phyloP scores from a whole-genome alignment of 2,329 filamentous ascomycete species.

The Penicillium thymicola region DNA sequence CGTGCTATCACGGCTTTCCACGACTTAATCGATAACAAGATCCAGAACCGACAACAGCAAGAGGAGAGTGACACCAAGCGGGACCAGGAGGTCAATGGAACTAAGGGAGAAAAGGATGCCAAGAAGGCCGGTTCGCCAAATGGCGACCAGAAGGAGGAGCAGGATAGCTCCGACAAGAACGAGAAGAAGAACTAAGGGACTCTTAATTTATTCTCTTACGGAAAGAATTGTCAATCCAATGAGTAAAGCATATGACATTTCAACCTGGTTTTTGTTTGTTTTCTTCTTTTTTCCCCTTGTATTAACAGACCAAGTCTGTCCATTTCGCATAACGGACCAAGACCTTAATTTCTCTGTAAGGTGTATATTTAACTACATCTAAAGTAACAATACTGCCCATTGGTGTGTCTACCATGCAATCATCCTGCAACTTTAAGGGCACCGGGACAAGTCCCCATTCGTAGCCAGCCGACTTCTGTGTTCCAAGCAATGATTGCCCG shows the following conservation, averaged over 20 bases:
- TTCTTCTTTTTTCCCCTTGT: neutral
- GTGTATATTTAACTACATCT: neutral
- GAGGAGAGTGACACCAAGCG: conserved; percentile 88
- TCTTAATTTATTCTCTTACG: conserved; percentile 3
- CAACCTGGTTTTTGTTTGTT: neutral
- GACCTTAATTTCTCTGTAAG: neutral
- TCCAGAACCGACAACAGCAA: conserved; percentile 95
- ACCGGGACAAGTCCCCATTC: neutral
- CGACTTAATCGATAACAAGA: conserved; percentile 99
- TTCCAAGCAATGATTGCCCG: neutral
- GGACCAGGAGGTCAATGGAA: conserved; percentile 62
- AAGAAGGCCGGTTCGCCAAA: conserved; percentile 49
- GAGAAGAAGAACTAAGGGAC: conserved; percentile 51
- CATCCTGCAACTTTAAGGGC: neutral
- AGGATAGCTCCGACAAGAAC: conserved; percentile 55
- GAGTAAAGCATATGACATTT: conserved; percentile 28
- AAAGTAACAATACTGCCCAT: neutral
- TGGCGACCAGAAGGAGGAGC: conserved; percentile 55
- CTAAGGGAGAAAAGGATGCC: conserved; percentile 61
- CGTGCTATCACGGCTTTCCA: conserved; percentile 98
- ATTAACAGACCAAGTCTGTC: neutral
- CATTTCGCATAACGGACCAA: neutral
- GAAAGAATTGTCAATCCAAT: conserved; percentile 7
- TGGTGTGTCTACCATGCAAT: neutral
- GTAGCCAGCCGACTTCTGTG: neutral